Evolutionary conservation across 768 basidiomycete genomes (phyloP).

Genomic region (Rhizopogon roseolus): DNA sequence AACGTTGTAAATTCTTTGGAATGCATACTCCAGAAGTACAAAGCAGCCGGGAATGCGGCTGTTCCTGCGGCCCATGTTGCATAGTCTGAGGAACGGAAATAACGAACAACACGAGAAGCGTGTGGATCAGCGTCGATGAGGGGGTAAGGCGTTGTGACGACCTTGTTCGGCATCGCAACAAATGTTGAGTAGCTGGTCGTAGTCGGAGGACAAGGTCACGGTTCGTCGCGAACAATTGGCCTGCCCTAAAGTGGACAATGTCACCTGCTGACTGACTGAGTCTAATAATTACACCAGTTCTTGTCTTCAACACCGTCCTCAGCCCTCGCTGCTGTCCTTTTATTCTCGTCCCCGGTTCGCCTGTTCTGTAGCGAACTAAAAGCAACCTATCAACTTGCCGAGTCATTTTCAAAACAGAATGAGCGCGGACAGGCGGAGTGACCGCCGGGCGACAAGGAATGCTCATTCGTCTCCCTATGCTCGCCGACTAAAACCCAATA

Average conservation of each 20-base stretch:
- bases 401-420: slow-evolving; percentile 30
- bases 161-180: slow-evolving; percentile 37
- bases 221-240: slow-evolving; percentile 11
- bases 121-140: slow-evolving; percentile 95
- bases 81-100: slow-evolving; percentile 87
- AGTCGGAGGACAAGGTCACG: not conserved
- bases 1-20: not conserved
- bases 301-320: slow-evolving; percentile 15
- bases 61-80: slow-evolving; percentile 78
- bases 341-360: not conserved
- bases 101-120: slow-evolving; percentile 78
- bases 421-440: slow-evolving; percentile 52
- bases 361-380: slow-evolving; percentile 5
- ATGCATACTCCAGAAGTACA: slow-evolving; percentile 79
- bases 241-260: slow-evolving; percentile 27
- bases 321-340: not conserved
- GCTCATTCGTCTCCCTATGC: slow-evolving; percentile 53
- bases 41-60: slow-evolving; percentile 72
- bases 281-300: not conserved
- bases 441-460: slow-evolving; percentile 33
- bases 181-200: not conserved
- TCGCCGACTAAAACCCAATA: slow-evolving; percentile 28
- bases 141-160: slow-evolving; percentile 67
- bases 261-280: slow-evolving; percentile 10
- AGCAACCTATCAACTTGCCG: not conserved